A percentile compares a stretch with the other conserved stretches of the same genome.
phyloP scores from a whole-genome alignment of 2,329 filamentous ascomycete genomes.

The Fusarium solani-melongenae region DNA sequence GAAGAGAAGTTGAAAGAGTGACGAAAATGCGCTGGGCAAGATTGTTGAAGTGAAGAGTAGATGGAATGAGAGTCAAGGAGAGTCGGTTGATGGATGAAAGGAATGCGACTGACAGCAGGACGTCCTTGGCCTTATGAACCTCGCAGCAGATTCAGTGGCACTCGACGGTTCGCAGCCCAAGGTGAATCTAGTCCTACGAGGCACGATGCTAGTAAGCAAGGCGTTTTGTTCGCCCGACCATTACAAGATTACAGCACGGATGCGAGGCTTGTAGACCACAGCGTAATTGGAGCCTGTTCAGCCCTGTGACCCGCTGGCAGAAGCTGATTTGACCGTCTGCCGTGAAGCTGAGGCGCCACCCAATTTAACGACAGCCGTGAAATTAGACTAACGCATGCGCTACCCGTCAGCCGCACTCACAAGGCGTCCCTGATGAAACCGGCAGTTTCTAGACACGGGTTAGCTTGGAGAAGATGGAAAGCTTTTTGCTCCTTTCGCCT shows the following conservation, averaged over 20 bases:
- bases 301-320: constrained; percentile 32
- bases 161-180: not conserved
- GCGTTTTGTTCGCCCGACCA: constrained; percentile 3
- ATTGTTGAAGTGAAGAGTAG: not conserved
- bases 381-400: constrained; percentile 18
- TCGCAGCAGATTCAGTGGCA: no score
- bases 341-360: constrained; percentile 36
- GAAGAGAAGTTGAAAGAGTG: constrained; percentile 2
- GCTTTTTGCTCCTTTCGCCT: not conserved
- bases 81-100: not conserved
- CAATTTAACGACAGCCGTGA: constrained; percentile 31
- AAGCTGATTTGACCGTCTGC: constrained; percentile 33
- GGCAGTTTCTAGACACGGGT: not conserved
- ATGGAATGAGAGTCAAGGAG: constrained; percentile 15
- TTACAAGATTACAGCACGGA: constrained; percentile 13
- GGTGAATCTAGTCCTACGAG: not conserved
- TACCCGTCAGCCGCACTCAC: not conserved
- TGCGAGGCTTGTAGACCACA: not conserved
- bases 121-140: not conserved
- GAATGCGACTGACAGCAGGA: not conserved
- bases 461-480: not conserved
- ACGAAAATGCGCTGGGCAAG: constrained; percentile 8
- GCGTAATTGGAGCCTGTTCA: constrained; percentile 19
- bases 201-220: constrained; percentile 18
- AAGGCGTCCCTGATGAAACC: not conserved